Percentiles rank a stretch among this genome's conserved stretches.
phyloP scores from a whole-genome alignment of 148 eudicot genomes.

The Oxyria digyna region DNA sequence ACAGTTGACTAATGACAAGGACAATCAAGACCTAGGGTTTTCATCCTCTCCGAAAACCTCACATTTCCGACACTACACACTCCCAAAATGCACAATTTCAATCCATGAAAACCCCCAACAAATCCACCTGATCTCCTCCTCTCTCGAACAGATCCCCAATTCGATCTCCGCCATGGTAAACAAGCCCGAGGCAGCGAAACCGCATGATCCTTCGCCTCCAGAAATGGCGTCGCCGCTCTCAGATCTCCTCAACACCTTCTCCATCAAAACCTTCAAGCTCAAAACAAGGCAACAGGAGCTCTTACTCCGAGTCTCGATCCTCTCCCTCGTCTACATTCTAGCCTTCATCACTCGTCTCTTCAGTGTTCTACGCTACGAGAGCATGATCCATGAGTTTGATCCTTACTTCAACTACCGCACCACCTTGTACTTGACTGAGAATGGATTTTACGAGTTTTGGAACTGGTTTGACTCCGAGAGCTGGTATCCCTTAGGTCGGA shows the following conservation, averaged over 20 bases:
- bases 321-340: slow-evolving; percentile 55
- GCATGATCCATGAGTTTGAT: slow-evolving; percentile 97
- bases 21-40: not conserved
- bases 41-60: not conserved
- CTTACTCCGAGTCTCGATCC: slow-evolving; percentile 57
- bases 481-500: slow-evolving; percentile 91
- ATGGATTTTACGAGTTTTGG: slow-evolving; percentile 93
- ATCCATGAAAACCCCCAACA: not conserved
- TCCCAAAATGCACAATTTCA: not conserved
- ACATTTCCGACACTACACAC: not conserved
- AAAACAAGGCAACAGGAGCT: slow-evolving; percentile 90
- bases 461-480: slow-evolving; percentile 96
- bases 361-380: slow-evolving; percentile 82
- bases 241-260: slow-evolving; percentile 15
- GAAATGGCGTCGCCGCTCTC: not conserved
- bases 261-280: slow-evolving; percentile 46
- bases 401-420: slow-evolving; percentile 92
- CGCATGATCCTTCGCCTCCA: not conserved
- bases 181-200: slow-evolving; percentile 4
- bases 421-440: slow-evolving; percentile 61
- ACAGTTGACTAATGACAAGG: not conserved
- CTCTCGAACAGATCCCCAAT: not conserved
- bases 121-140: not conserved
- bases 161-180: slow-evolving; percentile 2
- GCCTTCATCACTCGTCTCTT: slow-evolving; percentile 81